Conservation (phyloP, 108 stramenopile species). For the Seminavis robusta region DNA sequence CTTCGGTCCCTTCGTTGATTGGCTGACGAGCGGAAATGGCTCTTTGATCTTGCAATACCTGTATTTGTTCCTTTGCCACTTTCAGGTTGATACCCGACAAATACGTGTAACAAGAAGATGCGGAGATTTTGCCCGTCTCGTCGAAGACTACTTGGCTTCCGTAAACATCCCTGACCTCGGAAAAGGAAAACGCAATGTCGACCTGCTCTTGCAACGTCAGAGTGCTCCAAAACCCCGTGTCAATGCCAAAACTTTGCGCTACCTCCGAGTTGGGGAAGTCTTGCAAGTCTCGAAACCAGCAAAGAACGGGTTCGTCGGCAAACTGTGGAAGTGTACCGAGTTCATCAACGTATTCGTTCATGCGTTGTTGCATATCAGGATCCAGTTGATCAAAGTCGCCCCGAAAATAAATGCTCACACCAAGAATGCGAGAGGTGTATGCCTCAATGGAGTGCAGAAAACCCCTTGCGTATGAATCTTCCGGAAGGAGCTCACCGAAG, state of each 20-base stretch:
- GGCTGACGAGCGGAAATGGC: constrained; percentile 7
- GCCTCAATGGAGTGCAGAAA: no score
- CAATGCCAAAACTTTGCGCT: no score
- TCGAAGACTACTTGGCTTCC: no score
- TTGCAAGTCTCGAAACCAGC: constrained; percentile 31
- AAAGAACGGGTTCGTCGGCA: constrained; percentile 5
- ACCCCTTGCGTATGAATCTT: constrained; percentile 17
- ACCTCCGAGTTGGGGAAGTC: no score
- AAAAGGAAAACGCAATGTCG: background rate
- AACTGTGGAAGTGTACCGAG: no score
- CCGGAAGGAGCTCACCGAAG: constrained; percentile 14
- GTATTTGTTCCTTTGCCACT: constrained; percentile 5
- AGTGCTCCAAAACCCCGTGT: no score
- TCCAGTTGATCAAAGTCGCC: no score
- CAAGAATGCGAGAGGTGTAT: no score
- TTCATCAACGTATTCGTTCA: no score
- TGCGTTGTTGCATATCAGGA: no score
- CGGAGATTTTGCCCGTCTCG: constrained; percentile 6
- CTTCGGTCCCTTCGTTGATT: constrained; percentile 3
- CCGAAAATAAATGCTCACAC: no score
- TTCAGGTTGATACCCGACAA: constrained; percentile 5
- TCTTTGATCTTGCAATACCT: constrained; percentile 6
- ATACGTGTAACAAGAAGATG: background rate
- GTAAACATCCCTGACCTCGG: no score
- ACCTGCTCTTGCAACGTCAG: background rate